A percentile compares a stretch with the other conserved stretches of the same genome.
These are phyloP conservation scores for Naganishia sp. DNA, from an alignment of 1,284 basidiomycete species.

Conservation along the genomic window DNA sequence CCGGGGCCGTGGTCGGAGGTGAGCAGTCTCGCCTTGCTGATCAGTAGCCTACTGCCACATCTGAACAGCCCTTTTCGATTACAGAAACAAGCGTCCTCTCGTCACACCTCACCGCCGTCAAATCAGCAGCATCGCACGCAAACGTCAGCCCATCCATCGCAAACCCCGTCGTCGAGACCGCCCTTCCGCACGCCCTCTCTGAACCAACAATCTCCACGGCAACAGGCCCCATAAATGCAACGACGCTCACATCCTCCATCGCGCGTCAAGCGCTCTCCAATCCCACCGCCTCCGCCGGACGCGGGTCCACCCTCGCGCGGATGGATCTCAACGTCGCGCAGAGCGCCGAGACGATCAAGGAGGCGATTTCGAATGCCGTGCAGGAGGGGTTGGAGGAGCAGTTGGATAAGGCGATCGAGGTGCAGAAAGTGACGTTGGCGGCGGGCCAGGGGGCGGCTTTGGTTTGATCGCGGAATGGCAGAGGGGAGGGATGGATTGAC, in stretches of 20 bases:
- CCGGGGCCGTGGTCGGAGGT: constrained; percentile 2
- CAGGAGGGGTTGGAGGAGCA: constrained; percentile 23
- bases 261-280: constrained; percentile 20
- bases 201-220: not conserved
- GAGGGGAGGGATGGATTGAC: not conserved
- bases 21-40: not conserved
- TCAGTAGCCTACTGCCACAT: not conserved
- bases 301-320: constrained; percentile 7
- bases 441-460: not conserved
- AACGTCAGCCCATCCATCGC: not conserved
- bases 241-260: constrained; percentile 16
- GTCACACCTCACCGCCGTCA: constrained; percentile 1
- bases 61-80: not conserved
- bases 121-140: constrained; percentile 3
- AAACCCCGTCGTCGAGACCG: constrained; percentile 1
- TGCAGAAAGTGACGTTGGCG: constrained; percentile 6
- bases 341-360: constrained; percentile 13
- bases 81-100: constrained; percentile 12
- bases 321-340: constrained; percentile 22
- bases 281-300: not conserved
- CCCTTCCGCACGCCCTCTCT: not conserved
- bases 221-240: not conserved
- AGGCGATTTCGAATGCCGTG: constrained; percentile 23
- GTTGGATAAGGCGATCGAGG: constrained; percentile 25
- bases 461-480: not conserved